Evolutionary conservation across 345 rosid species (phyloP).

Genomic region (Murraya koenigii): DNA sequence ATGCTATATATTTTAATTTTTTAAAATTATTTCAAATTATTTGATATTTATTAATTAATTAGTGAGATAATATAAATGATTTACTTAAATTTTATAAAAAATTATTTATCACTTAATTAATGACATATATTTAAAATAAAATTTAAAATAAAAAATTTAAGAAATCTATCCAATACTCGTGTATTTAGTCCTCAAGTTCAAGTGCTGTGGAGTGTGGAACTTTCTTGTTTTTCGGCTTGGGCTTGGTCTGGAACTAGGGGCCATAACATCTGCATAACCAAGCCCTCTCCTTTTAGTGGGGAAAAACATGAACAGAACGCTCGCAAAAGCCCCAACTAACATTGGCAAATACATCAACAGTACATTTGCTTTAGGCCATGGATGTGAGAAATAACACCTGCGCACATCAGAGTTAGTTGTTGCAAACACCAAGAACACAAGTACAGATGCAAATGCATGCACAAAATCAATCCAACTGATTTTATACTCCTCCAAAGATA

Average conservation of each 20-base stretch:
- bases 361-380: slow-evolving; percentile 16
- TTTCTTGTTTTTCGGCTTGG: no score
- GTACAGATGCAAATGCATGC: slow-evolving; percentile 41
- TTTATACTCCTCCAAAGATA: background rate
- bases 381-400: slow-evolving; percentile 31
- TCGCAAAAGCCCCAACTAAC: slow-evolving; percentile 34
- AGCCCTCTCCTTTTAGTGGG: slow-evolving; percentile 57
- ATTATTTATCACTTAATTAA: no score
- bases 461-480: slow-evolving; percentile 37
- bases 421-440: slow-evolving; percentile 54
- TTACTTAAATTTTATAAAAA: rapidly evolving
- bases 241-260: no score
- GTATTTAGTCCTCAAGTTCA: no score
- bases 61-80: rapidly evolving
- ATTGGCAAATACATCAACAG: slow-evolving; percentile 34
- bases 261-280: slow-evolving; percentile 19
- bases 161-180: rapidly evolving
- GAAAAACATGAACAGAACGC: slow-evolving; percentile 45
- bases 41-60: rapidly evolving
- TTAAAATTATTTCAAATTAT: no score
- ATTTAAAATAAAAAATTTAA: no score
- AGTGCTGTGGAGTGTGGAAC: no score
- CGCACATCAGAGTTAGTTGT: slow-evolving; percentile 35
- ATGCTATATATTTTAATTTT: rapidly evolving
- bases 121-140: rapidly evolving